Evolutionary conservation across 1,139 yeast genomes (phyloP).

Genomic region (Suhomyces terraborum): DNA sequence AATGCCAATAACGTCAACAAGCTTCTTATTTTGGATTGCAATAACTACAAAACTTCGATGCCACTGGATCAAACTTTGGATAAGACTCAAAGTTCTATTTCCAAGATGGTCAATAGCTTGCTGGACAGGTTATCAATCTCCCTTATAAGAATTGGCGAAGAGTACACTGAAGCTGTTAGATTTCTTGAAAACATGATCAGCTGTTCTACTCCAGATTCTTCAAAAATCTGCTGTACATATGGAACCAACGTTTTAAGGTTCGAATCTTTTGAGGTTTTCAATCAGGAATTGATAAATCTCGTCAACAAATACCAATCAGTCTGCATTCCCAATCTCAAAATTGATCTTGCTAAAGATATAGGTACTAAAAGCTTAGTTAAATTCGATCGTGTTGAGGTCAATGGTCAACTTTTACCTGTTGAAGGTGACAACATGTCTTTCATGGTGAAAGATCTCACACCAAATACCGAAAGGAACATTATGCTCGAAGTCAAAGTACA

Average conservation of each 20-base stretch:
- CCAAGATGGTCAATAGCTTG: slow-evolving; percentile 17
- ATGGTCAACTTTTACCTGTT: slow-evolving; percentile 22
- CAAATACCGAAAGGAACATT: slow-evolving; percentile 21
- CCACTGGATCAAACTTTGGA: slow-evolving; percentile 12
- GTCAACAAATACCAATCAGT: slow-evolving; percentile 20
- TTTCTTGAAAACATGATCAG: slow-evolving; percentile 20
- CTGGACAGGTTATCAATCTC: slow-evolving; percentile 26
- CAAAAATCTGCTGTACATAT: slow-evolving; percentile 13
- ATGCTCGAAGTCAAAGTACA: slow-evolving; percentile 19
- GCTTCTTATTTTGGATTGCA: slow-evolving; percentile 29
- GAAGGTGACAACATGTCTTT: slow-evolving; percentile 15
- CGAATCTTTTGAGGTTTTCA: slow-evolving; percentile 22
- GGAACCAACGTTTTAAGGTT: slow-evolving; percentile 27
- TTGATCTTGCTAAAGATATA: slow-evolving; percentile 24
- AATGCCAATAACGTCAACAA: slow-evolving; percentile 27
- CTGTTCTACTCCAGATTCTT: slow-evolving; percentile 9
- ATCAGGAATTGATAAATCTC: slow-evolving; percentile 19
- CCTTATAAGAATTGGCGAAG: slow-evolving; percentile 28
- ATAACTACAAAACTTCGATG: slow-evolving; percentile 17
- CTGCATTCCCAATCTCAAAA: slow-evolving; percentile 24
- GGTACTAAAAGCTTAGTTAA: slow-evolving; percentile 23
- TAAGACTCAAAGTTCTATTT: slow-evolving; percentile 6
- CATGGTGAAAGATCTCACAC: slow-evolving; percentile 20
- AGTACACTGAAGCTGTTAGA: slow-evolving; percentile 22
- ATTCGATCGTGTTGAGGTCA: slow-evolving; percentile 27